Evolutionary conservation across 2,329 filamentous ascomycete genomes (phyloP).

Genomic region (Sarocladium oryzae): DNA sequence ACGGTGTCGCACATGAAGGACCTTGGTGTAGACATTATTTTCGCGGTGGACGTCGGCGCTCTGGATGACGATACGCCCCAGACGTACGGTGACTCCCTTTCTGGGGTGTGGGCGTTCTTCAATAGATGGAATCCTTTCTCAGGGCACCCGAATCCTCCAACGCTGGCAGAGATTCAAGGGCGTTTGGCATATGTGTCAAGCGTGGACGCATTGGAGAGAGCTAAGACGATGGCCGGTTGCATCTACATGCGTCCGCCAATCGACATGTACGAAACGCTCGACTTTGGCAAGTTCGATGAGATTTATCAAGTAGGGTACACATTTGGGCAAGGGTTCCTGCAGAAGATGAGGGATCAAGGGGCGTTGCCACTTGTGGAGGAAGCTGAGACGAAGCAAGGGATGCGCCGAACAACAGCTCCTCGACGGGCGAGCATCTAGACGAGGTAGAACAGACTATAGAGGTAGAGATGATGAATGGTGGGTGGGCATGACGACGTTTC

Average conservation of each 20-base stretch:
- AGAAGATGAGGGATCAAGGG: conserved; percentile 70
- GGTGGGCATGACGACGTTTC: neutral
- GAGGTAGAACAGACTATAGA: neutral
- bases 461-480: no score
- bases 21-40: conserved; percentile 87
- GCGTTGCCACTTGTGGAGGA: conserved; percentile 64
- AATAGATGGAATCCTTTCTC: conserved; percentile 98
- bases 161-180: conserved; percentile 91
- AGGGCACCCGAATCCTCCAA: conserved; percentile 81
- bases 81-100: conserved; percentile 86
- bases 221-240: conserved; percentile 85
- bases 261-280: conserved; percentile 86
- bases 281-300: conserved; percentile 97
- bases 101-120: conserved; percentile 87
- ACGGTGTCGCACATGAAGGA: conserved; percentile 97
- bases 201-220: conserved; percentile 87
- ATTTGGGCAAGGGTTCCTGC: conserved; percentile 76
- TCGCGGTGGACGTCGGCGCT: conserved; percentile 89
- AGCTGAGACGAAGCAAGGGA: conserved; percentile 68
- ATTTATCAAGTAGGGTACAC: conserved; percentile 85
- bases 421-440: conserved; percentile 66
- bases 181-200: conserved; percentile 91
- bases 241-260: conserved; percentile 96
- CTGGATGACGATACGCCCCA: conserved; percentile 91
- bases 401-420: conserved; percentile 74